Evolutionary conservation across 352 stramenopile genomes (phyloP).

Genomic region (Pythium rishiriense): DNA sequence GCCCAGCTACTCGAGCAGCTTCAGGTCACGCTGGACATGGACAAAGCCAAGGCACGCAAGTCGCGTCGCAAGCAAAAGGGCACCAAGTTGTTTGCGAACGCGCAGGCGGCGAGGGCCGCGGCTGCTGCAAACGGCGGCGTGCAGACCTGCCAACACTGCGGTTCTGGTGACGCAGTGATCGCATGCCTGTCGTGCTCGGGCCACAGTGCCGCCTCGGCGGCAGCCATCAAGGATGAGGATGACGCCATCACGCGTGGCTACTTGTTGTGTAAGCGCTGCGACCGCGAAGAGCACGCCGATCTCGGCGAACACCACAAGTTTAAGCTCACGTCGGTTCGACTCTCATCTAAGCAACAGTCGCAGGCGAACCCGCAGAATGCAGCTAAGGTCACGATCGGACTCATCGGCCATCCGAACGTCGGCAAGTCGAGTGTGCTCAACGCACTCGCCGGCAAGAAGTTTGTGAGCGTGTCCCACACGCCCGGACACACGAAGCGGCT

Average conservation of each 20-base stretch:
- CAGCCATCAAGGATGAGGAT: slow-evolving; percentile 17
- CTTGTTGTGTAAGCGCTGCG: slow-evolving; percentile 65
- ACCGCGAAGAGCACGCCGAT: slow-evolving; percentile 67
- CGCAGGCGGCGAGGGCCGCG: slow-evolving; percentile 12
- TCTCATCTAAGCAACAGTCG: slow-evolving; percentile 34
- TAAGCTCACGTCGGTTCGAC: slow-evolving; percentile 30
- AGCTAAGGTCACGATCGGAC: slow-evolving; percentile 71
- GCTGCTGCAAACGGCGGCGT: slow-evolving; percentile 22
- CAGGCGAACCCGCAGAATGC: slow-evolving; percentile 42
- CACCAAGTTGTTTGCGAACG: slow-evolving; percentile 28
- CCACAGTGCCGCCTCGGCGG: slow-evolving; percentile 25
- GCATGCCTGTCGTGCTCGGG: slow-evolving; percentile 64
- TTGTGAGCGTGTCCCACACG: slow-evolving; percentile 86
- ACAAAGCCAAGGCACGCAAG: slow-evolving; percentile 30
- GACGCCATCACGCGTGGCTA: slow-evolving; percentile 66
- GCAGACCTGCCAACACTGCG: slow-evolving; percentile 72
- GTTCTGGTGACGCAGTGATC: slow-evolving; percentile 56
- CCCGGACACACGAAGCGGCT: slow-evolving; percentile 84
- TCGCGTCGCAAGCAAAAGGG: slow-evolving; percentile 57
- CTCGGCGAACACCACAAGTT: slow-evolving; percentile 56
- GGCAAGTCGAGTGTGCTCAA: slow-evolving; percentile 89
- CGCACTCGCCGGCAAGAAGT: slow-evolving; percentile 82
- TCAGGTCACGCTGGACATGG: slow-evolving; percentile 44
- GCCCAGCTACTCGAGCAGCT: slow-evolving; percentile 32
- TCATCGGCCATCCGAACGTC: slow-evolving; percentile 90